Evolutionary conservation across 129 eudicot species (phyloP).

Genomic region (Heracleum sosnowskyi): DNA sequence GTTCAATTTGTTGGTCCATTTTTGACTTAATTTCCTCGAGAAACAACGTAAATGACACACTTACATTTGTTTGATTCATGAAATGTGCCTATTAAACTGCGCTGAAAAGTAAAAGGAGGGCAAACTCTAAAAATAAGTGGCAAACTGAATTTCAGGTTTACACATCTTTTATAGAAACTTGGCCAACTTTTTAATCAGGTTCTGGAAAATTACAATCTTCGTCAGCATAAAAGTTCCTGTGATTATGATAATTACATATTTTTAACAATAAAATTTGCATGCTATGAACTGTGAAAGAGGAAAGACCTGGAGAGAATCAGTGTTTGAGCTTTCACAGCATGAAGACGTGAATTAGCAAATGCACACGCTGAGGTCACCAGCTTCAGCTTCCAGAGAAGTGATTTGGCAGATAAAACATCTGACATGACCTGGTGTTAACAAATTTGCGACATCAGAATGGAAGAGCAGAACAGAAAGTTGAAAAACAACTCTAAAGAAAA

Average conservation of each 20-base stretch:
- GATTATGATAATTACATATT: neutral
- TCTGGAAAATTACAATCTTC: neutral
- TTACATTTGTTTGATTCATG: neutral
- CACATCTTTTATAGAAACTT: too few species aligned
- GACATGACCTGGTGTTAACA: conserved; percentile 37
- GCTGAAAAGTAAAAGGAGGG: neutral
- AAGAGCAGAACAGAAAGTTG: neutral
- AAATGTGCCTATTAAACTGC: neutral
- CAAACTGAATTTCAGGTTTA: neutral
- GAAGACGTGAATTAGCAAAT: conserved; percentile 78
- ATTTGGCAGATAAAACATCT: conserved; percentile 34
- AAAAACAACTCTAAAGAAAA: neutral
- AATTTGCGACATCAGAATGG: neutral
- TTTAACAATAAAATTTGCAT: neutral
- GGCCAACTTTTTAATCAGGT: neutral
- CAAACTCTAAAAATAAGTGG: neutral
- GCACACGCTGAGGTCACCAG: conserved; percentile 54
- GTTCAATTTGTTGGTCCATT: neutral
- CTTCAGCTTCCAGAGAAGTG: conserved; percentile 72
- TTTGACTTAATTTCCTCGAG: neutral
- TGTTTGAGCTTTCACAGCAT: conserved; percentile 68
- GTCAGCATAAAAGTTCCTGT: neutral
- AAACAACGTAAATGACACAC: neutral
- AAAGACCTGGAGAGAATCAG: conserved; percentile 65
- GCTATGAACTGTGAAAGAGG: neutral